Base-by-base conservation (phyloP, 2,329 filamentous ascomycete species). In the Penicillium polonicum region DNA sequence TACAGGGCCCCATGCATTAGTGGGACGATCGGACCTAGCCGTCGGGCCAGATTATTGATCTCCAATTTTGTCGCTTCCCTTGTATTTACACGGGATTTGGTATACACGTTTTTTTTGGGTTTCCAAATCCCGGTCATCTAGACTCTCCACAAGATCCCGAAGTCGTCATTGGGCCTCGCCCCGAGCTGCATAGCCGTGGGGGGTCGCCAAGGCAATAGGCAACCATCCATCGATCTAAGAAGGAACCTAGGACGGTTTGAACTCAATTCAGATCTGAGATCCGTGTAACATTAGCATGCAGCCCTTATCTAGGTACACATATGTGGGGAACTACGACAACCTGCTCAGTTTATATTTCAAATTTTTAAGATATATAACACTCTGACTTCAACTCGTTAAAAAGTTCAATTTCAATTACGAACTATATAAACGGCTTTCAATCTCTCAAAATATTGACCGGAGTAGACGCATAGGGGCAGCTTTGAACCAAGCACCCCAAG, bases 401-500 rank as follows among this genome's bases (percentile, higher is more conserved):
- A 8, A 15, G 9, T 31, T 7, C 6, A 19, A 31, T 21, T 31
- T 12, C 5, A 13, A 15, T n/a, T 45, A 6, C 5, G 5, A 45
- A 31, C 2, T 31, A 31, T 31, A 9, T 31, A 15, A 15, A 31
- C 2, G 2, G 9, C 10, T 8, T 5, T 19, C 17, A 29, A 8
- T 15, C 5, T 35, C 41, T 54, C 19, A 64, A 50, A 64, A 53
- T 4, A 65, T 38, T 17, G 65, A 65, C 19, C 55, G 62, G 27
- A 63, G 17, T 12, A 68, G 33, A 23, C 59, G 57, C 61, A 64
- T 48, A 2, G 66, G 66, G 8, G 62, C 50, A 4, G 64, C 59
- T 48, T 65, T 65, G 33, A 65, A 50, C 59, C 58, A 68, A 9
- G 50, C 60, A 10, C 63, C 58, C 64, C 64, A 67, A 15, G 63